Base-by-base conservation (phyloP, 2,329 filamentous ascomycete genomes). In the Plenodomus lindquistii region DNA sequence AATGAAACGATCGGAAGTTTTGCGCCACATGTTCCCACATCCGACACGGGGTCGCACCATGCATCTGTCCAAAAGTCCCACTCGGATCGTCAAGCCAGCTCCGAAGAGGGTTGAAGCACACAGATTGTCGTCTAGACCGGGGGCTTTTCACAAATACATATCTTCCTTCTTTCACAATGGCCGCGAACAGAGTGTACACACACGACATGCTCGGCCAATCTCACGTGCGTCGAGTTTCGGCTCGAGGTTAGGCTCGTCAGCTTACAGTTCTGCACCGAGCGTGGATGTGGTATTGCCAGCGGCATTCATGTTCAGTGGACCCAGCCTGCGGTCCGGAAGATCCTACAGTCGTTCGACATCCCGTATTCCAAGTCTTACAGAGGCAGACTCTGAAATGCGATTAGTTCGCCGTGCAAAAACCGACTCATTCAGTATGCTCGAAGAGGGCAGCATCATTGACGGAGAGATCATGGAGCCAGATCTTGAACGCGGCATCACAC, bases 241-340 rank as follows among this genome's bases (percentile, higher is more conserved):
- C 17, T 64, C 66, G 10, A 54, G 40, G 19, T 47, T 37, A 20
- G 44, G 17, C 7, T 55, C 52, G 10, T 67, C 65, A 2, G 15
- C 51, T 6, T 43, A 60, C 19, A 59, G 56, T 15, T 67, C 61
- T 5, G 36, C 61, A 34, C 62, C 59, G 13, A 71, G 63, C 36
- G 22, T 72, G 7, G 69, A 72, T 19, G 31, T 73, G 13, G 56
- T 72, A 0, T 66, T 64, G n/a, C 63, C 66, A 34, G 59, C 57
- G 9, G 39, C 56, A 0, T 73, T 73, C 44, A 42, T 66, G 18
- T 71, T 72, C 49, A 72, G 67, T 42, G 60, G 68, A 24, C 69
- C 69, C 37, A 62, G 55, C 34, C 52, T 71, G 9, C 55, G 42
- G 20, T 66, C 66, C 41, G 60, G 57, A 13, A 50, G 55, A n/a